Percentiles rank a stretch among this genome's conserved stretches.
Evolutionary conservation across 495 filamentous ascomycete species (phyloP).

Genomic region (Hypomontagnella submonticulosa): DNA sequence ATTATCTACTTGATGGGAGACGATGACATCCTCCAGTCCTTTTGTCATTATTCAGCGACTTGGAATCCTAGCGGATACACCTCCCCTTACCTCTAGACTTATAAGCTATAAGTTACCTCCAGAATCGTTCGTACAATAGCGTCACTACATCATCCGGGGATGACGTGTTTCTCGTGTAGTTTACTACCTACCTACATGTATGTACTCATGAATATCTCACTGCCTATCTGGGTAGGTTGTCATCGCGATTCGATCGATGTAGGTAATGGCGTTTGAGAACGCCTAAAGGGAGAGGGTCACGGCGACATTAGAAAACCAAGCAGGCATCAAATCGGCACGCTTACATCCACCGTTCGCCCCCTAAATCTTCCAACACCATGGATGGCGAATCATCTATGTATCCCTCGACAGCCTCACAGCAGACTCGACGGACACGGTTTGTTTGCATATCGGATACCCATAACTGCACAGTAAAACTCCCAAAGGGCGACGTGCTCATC

Average conservation of each 20-base stretch:
- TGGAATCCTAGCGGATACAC: no score
- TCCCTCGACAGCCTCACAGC: constrained; percentile 14
- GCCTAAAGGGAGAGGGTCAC: not conserved
- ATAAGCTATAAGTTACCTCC: no score
- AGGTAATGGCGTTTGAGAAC: not conserved
- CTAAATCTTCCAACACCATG: constrained; percentile 19
- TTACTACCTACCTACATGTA: not conserved
- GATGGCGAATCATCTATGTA: constrained; percentile 6
- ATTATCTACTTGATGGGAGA: no score
- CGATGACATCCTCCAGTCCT: no score
- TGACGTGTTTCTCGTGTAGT: not conserved
- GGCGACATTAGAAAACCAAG: no score
- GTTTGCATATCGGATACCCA: constrained; percentile 93
- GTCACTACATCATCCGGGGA: not conserved
- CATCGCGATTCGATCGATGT: no score
- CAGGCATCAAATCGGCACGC: no score
- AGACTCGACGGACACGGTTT: constrained; percentile 53
- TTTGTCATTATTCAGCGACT: no score
- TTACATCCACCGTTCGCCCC: not conserved
- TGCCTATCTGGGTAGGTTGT: no score
- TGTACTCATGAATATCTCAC: no score
- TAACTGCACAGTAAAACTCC: constrained; percentile 72
- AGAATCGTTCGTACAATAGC: not conserved
- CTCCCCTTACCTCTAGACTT: no score
- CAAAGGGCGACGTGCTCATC: constrained; percentile 86